Conservation (phyloP, 306 rosid species). For the Fagus crenata region DNA sequence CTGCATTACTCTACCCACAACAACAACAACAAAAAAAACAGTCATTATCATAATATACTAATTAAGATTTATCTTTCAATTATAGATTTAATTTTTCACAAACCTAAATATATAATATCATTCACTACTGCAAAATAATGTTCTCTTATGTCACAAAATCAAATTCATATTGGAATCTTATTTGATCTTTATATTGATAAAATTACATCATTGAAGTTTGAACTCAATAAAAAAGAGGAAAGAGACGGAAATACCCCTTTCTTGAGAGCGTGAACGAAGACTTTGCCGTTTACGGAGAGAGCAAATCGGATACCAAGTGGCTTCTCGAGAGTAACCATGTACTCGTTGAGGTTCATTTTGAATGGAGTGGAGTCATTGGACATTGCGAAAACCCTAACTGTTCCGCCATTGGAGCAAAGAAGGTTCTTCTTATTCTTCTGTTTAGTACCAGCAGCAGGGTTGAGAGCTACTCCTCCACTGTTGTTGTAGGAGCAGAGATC, state of each 20-base stretch:
- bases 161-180: too few relatives aligned
- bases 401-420: conserved; percentile 36
- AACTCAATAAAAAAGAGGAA: neutral
- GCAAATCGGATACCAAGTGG: conserved; percentile 92
- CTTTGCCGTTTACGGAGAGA: conserved; percentile 69
- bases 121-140: too few relatives aligned
- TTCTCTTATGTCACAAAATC: too few relatives aligned
- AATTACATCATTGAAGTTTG: too few relatives aligned
- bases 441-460: neutral
- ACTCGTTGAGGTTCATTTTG: conserved; percentile 85
- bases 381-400: conserved; percentile 50
- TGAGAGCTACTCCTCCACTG: neutral
- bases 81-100: too few relatives aligned
- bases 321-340: conserved; percentile 79
- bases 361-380: conserved; percentile 28
- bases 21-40: neutral
- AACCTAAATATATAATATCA: too few relatives aligned
- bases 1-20: conserved; percentile 74
- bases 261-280: conserved; percentile 77
- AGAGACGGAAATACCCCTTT: conserved; percentile 60
- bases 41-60: neutral
- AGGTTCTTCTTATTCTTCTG: neutral
- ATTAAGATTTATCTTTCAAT: too few relatives aligned
- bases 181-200: too few relatives aligned
- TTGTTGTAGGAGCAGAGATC: conserved; percentile 26